Evolutionary conservation across 2,329 filamentous ascomycete genomes (phyloP), one percentile per base, ranked within the genome.

Genomic region (Fusarium albosuccineum): DNA sequence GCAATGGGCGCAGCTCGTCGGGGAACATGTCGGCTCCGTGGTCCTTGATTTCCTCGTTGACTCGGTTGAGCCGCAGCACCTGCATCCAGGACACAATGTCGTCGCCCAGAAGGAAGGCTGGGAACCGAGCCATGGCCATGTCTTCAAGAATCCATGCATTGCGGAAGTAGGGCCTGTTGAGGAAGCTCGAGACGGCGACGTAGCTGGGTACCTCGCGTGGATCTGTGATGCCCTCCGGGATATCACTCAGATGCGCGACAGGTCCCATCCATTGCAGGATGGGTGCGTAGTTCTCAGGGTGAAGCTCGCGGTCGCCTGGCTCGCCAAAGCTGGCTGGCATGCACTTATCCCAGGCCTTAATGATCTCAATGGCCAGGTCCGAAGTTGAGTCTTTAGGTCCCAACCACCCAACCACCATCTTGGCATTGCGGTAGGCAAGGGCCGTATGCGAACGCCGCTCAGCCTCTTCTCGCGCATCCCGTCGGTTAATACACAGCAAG

Each of bases 61-160:
- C 69, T 9, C 69, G 69, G 39, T 71, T 71, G n/a, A 71, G 48
- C 4, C 69, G 64, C 3, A 71, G 42, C 26, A 71, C 65, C 57
- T 71, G 69, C 69, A 71, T 71, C 69, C 69, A 71, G 17, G 66
- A 68, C n/a, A 71, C 68, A 8, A 71, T 71, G 0, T 68, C 69
- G 16, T 71, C 69, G 6, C 58, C 69, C 6, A 71, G 51, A 58
- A 71, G 61, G 6, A 71, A 71, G 2, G 69, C 61, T 2, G 69
- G 69, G 33, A 71, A 71, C 6, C 49, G 55, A 5, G 69, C 69
- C 57, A 66, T 65, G 9, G 69, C 64, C 5, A 71, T 71, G 34
- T 71, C 69, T 9, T 71, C 69, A 5, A 71, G 69, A 1, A 71
- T 71, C 69, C 69, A 71, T 6, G 68, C 59, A 17, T 71, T 71